Base-by-base conservation (phyloP, 257 asterid genomes). In the Nicotiana noctiflora region DNA sequence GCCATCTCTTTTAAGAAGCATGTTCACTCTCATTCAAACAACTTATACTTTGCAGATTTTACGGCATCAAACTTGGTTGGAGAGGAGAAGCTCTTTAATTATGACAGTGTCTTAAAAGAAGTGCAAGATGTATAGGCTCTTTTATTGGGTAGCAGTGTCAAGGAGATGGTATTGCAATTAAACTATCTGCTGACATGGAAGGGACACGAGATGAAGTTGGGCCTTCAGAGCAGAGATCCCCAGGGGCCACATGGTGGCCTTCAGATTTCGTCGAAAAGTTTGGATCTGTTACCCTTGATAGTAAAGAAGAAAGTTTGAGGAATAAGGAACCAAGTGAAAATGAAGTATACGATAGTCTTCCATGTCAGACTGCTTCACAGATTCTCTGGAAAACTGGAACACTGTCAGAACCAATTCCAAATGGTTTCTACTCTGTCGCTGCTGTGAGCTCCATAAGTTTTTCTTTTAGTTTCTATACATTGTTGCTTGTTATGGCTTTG, bases 361-460 rank as follows among this genome's bases (percentile, higher is more conserved):
- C 88, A 44, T 83, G 75, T 82, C 86, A 85, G 84, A 86, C 87
- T 55, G 98, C 99, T 76, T 96, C 99, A 51, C 95, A 91, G 88
- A 88, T 89, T 79, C 91, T 96, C 59, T 96, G 99, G 99, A 89
- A 92, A 85, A 91, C 97, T 49, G 97, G 98, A 82, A 86, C 87
- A 87, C 97, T 96, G 81, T 91, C 93, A 46, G 98, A 90, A 76
- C 94, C 92, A 52, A 91, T 96, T 86, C 98, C 98, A 81, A 92
- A 94, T 88, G 99, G 99, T 78, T 96, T 96, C 92, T 96, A 92
- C 90, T 92, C 96, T 77, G 88, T 94, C 84, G 90, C 90, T 84
- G 97, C 98, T 9, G 99, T 96, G 87, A 96, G 99, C 83, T 81
- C 86, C 68, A 64, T 79, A 55, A 66, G 83, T 57, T 76, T 32